Base-by-base conservation (phyloP, 139 green algal species). In the Chlamydomonas applanata region DNA sequence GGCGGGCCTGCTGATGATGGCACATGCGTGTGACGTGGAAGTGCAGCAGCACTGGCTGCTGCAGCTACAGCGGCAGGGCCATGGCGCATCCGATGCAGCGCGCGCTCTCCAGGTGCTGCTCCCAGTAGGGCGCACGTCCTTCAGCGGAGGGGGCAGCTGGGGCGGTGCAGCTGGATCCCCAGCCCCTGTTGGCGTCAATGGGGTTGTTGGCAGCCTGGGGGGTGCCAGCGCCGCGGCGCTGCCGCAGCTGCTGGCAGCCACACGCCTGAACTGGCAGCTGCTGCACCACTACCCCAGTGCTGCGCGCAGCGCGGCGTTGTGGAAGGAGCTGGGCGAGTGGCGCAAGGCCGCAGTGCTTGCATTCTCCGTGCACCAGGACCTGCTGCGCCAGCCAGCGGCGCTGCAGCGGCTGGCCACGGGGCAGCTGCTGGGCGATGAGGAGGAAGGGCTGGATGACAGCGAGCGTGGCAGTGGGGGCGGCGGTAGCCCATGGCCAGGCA, bases 261-360 rank as follows among this genome's bases (percentile, higher is more conserved):
- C 32, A 27, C 71, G 60, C 5, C 19, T 78, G 3, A 78, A 78
- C 45, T 78, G 72, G 72, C 59, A 27, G 40, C 72, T 78, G 40
- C 44, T 78, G 32, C 72, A 71, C 20, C 33, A 46, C 5, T 78
- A 78, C 61, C 72, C 72, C 3, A 13, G 29, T 5, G 72, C 59
- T 17, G 72, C 72, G 22, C n/a, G 40, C 16, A 63, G 29, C 22
- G 72, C 72, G 16, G 72, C 59, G 13, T 4, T 78, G 60, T 78
- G 72, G 72, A 60, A 57, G 9, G 60, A 40, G 44, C 40, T 72
- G 24, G 70, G 70, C 16, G 70, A 75, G 46, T 78, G 72, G 72
- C 44, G 72, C 30, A 78, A 78, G 44, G 72, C 71, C 2, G 54
- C 57, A 34, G 71, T 76, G 17, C 71, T 76, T 9, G 56, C 71